Conservation (phyloP, 2,329 filamentous ascomycete species). For the Rutstroemia sp. region DNA sequence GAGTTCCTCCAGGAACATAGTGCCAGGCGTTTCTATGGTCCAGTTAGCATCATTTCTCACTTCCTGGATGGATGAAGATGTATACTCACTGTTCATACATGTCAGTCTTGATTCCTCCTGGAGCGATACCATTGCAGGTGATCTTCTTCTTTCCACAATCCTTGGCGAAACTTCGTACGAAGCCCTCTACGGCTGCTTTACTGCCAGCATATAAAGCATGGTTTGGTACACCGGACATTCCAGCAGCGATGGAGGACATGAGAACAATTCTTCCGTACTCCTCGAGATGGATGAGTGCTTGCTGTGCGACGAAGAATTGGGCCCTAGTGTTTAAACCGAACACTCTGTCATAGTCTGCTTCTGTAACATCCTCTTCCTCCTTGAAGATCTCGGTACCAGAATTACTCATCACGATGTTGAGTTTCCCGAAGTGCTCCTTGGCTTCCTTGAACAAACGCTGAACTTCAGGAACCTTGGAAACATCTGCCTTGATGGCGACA, state of each 20-base stretch:
- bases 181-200: conserved; percentile 70
- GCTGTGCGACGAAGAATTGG: conserved; percentile 71
- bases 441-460: conserved; percentile 20
- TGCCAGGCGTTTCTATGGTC: conserved; percentile 43
- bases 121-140: conserved; percentile 59
- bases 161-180: conserved; percentile 61
- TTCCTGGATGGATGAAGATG: background rate
- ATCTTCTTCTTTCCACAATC: conserved; percentile 54
- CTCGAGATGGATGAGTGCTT: conserved; percentile 63
- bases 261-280: conserved; percentile 62
- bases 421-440: conserved; percentile 20
- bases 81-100: conserved; percentile 52
- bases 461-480: conserved; percentile 38
- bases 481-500: conserved; percentile 50
- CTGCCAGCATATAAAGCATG: conserved; percentile 69
- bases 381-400: conserved; percentile 26
- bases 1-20: conserved; percentile 47
- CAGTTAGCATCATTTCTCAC: background rate
- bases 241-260: conserved; percentile 54
- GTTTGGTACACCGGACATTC: conserved; percentile 50
- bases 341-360: conserved; percentile 34
- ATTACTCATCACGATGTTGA: conserved; percentile 27
- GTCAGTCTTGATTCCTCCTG: conserved; percentile 56
- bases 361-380: conserved; percentile 22
- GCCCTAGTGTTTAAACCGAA: conserved; percentile 59